phyloP scores from a whole-genome alignment of 805 yeast genomes.

The Candida corydali region DNA sequence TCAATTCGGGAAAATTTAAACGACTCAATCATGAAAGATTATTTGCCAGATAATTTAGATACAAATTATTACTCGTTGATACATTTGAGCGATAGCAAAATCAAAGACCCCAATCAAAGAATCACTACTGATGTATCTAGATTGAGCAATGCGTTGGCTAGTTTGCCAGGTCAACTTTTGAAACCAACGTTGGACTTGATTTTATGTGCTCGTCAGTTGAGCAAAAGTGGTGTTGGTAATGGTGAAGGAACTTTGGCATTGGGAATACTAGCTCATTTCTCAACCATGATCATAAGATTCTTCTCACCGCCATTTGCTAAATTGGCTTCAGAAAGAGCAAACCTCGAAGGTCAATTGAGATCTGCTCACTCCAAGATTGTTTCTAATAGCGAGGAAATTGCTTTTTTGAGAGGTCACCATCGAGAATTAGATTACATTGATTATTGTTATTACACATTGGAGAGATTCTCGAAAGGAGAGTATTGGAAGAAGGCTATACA shows the following conservation, averaged over 20 bases:
- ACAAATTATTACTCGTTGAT: constrained; percentile 73
- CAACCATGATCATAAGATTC: constrained; percentile 67
- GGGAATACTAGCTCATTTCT: constrained; percentile 75
- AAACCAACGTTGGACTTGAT: constrained; percentile 79
- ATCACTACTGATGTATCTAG: constrained; percentile 77
- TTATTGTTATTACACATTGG: constrained; percentile 74
- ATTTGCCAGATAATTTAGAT: constrained; percentile 64
- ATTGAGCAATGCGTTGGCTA: constrained; percentile 65
- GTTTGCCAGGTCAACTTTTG: constrained; percentile 76
- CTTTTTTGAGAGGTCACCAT: constrained; percentile 74
- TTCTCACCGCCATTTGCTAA: constrained; percentile 90
- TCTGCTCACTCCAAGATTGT: constrained; percentile 79
- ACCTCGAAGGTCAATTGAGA: constrained; percentile 80
- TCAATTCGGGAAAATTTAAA: constrained; percentile 64
- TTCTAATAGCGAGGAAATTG: constrained; percentile 79
- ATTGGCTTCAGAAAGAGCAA: constrained; percentile 69
- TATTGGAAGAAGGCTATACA: constrained; percentile 73
- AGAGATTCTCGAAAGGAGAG: constrained; percentile 70
- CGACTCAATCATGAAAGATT: constrained; percentile 57
- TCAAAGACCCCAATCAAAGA: constrained; percentile 77
- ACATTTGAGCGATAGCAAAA: constrained; percentile 48
- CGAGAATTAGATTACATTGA: constrained; percentile 77
- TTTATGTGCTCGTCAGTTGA: constrained; percentile 74
- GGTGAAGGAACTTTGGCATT: constrained; percentile 76
- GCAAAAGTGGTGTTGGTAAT: constrained; percentile 60